These are phyloP conservation scores for Metarhizium anisopliae DNA, from an alignment of 2,329 filamentous ascomycete species.

Conservation along the genomic window DNA sequence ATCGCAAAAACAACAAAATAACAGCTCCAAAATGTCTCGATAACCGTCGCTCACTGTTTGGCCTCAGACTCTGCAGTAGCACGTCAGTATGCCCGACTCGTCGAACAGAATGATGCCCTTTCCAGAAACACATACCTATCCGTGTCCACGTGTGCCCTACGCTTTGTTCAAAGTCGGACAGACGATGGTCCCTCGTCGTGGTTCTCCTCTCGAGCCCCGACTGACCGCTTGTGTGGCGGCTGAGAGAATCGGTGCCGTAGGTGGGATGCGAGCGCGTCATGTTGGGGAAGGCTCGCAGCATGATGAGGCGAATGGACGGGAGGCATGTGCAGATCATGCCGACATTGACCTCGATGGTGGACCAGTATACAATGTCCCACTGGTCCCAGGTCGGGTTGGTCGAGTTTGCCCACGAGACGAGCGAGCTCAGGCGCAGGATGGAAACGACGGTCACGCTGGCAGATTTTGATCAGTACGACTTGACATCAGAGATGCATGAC, in stretches of 20 bases:
- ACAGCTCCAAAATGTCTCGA: neutral
- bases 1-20: neutral
- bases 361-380: slow-evolving; percentile 3
- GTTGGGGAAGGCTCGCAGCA: slow-evolving; percentile 1
- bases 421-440: slow-evolving; percentile 1
- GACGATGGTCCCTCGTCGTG: neutral
- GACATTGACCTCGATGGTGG: slow-evolving; percentile 5
- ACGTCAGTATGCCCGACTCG: neutral
- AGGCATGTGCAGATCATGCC: slow-evolving; percentile 3
- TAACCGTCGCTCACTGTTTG: neutral
- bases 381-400: slow-evolving; percentile 4
- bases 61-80: neutral
- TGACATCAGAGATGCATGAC: no score
- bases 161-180: neutral
- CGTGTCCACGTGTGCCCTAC: neutral
- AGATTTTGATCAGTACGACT: no score
- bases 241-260: neutral
- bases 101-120: neutral
- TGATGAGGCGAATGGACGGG: slow-evolving; percentile 1
- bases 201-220: neutral
- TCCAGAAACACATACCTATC: neutral
- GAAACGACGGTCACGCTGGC: slow-evolving; percentile 3
- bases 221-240: neutral
- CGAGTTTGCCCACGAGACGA: slow-evolving; percentile 1
- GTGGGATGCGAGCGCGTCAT: neutral